A percentile compares a stretch with the other conserved stretches of the same genome.
These are phyloP conservation scores for Euphorbia corollata DNA, from an alignment of 441 rosid genomes.

Conservation along the genomic window DNA sequence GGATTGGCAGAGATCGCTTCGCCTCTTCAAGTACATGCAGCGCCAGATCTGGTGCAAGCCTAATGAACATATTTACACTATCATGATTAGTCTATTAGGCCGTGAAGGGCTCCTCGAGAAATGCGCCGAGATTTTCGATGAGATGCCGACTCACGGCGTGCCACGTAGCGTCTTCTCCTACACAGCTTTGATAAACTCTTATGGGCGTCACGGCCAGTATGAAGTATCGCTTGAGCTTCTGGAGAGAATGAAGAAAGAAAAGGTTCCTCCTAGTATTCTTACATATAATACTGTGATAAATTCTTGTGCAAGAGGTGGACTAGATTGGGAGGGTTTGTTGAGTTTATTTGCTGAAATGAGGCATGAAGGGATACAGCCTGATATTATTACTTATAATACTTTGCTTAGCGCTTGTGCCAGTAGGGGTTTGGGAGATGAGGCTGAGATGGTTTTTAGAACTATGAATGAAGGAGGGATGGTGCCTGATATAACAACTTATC, in stretches of 20 bases:
- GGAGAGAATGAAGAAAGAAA: constrained; percentile 76
- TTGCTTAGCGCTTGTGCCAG: constrained; percentile 79
- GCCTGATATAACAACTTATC: constrained; percentile 74
- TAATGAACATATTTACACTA: constrained; percentile 80
- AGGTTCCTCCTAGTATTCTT: constrained; percentile 60
- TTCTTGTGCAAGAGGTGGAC: constrained; percentile 80
- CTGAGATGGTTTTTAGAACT: constrained; percentile 86
- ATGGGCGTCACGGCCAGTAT: constrained; percentile 71
- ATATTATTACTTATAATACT: constrained; percentile 75
- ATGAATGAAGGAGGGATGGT: constrained; percentile 85
- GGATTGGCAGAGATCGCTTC: constrained; percentile 89
- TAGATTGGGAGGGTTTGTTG: constrained; percentile 87
- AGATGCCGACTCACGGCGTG: constrained; percentile 72
- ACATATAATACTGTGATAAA: constrained; percentile 85
- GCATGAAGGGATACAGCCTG: constrained; percentile 80
- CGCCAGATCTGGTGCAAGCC: constrained; percentile 98
- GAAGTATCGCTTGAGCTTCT: constrained; percentile 69
- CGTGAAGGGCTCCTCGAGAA: constrained; percentile 82
- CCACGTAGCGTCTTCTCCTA: constrained; percentile 74
- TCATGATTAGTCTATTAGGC: constrained; percentile 76
- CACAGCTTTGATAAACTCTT: constrained; percentile 82
- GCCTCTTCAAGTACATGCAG: constrained; percentile 91
- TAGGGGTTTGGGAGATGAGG: constrained; percentile 82
- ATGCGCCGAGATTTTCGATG: constrained; percentile 74
- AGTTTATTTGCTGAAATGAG: constrained; percentile 95